Base-by-base conservation (phyloP, 768 basidiomycete species). In the Fibroporia radiculosa region DNA sequence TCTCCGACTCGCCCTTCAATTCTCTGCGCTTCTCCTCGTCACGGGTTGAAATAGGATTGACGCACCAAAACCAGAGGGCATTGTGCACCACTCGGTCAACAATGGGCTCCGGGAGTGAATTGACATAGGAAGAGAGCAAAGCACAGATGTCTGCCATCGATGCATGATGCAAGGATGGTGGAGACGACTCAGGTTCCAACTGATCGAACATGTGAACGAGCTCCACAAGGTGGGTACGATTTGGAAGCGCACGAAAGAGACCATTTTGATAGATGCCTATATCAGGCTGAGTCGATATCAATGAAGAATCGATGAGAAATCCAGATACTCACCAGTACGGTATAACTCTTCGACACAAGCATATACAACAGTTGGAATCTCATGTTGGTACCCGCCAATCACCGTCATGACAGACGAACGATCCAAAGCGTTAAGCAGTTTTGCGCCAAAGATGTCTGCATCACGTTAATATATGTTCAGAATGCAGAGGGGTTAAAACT, bases 341-440 rank as follows among this genome's bases (percentile, higher is more conserved):
- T 71, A 71, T 26, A 75, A 53, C 51, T 75, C 70, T 34, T 75
- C 73, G 20, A 74, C 48, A 44, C 68, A 71, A 0, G 67, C 60
- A 3, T 66, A 61, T 28, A 66, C 66, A 2, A 70, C 65, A 19
- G 62, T 47, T 5, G 70, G 70, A 1, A 72, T 49, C 45, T 66
- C 45, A 34, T 72, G 65, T 32, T 61, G 60, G 27, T 61, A 63
- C 14, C 69, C 69, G 3, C 62, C 64, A 2, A 71, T 51, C 23
- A 61, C 48, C 14, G 68, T 61, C 12, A 57, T 45, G 3, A 60
- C 53, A 14, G 67, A 62, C 1, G 66, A 63, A 25, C 59, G 57
- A 12, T 61, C 44, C 6, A 67, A 45, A 4, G 64, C 57, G 14
- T 67, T 61, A 13, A 61, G 56, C 33, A 71, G 54, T 0, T 65